Evolutionary conservation across 805 yeast species (phyloP), one percentile per base, ranked within the genome.

Genomic region (Suhomyces pyralidae): DNA sequence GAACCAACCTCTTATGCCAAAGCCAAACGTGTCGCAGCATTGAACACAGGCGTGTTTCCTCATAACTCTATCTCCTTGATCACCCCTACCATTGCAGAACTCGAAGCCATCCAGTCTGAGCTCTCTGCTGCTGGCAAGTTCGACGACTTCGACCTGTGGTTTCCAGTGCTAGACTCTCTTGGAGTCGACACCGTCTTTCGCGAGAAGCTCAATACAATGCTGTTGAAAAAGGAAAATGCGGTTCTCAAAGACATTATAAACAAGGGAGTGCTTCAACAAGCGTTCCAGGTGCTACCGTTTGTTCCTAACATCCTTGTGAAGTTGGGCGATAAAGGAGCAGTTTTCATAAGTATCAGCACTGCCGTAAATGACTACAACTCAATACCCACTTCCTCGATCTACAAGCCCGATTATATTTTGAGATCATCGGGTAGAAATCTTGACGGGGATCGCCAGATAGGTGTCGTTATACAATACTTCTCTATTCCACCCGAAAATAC

Each of bases 1-100:
- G 97, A 90, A 58, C 97, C 97, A 3, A 90, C 97, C 0, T 85
- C 94, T 1, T 75, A 72, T 1, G 76, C 82, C 2, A 90, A 90
- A 62, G 80, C 92, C 2, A 65, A 66, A 0, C 73, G 77, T 51
- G 58, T 87, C 2, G 76, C 82, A 0, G 26, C 64, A 26, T 49
- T 76, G 3, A 55, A 67, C n/a, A 49, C 60, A 5, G 46, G 51
- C 1, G 77, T 79, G 6, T 84, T 69, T 57, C 90, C 90, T 0
- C 55, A 80, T 40, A 71, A 78, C 48, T 48, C 58, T 38, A 57
- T 81, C 24, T 71, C 74, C 51, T 58, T 87, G 19, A 68, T 81
- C 1, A 86, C 94, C 0, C 97, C 97, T 0, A 91, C 96, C 0
- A 62, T 76, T 1, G 66, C 71, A 8, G 97, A 90, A 63, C 73